Base-by-base conservation (phyloP, 2,329 filamentous ascomycete species). In the Pseudocercospora musae region DNA sequence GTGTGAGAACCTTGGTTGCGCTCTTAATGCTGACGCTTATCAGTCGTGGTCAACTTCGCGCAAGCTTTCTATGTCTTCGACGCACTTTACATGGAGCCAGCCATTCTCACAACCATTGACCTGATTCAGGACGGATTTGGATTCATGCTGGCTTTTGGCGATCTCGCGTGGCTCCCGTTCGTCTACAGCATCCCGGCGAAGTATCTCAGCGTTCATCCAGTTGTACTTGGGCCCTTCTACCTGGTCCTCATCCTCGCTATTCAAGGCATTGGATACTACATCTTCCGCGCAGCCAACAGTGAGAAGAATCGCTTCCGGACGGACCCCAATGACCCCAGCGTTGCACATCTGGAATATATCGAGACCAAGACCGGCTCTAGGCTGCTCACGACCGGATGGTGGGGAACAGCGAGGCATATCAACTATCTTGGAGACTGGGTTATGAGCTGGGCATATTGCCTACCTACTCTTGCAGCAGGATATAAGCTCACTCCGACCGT, bases 381-480 rank as follows among this genome's bases (percentile, higher is more conserved):
- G 69, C 85, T 97, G 29, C 83, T 97, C 67, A 87, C 87, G 3
- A 89, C 90, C 0, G 94, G 94, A 60, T 98, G 94, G 94, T 97
- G 94, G 94, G 94, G 94, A 48, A 82, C 86, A 21, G 90, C 93
- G 0, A 87, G 94, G 46, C 94, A 98, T 78, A 94, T 97, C 82
- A 98, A 97, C 80, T 97, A 98, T 78, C 79, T 96, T 0, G 94
- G 93, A 57, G 94, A 98, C 79, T 97, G 93, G 93, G 83, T 95
- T 68, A 93, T 96, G 86, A 86, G 89, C 8, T 97, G 92, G 91
- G 87, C 92, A 0, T 97, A 95, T 78, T 91, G 87, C 68, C 82
- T 97, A 48, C 93, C 94, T 0, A 96, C 93, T 0, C 90, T 91
- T 0, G 76, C 96, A 63, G 89, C 92, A 0, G 93, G 93, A 11